Base-by-base conservation (phyloP, 2,329 filamentous ascomycete genomes). In the Cladosporium velox region DNA sequence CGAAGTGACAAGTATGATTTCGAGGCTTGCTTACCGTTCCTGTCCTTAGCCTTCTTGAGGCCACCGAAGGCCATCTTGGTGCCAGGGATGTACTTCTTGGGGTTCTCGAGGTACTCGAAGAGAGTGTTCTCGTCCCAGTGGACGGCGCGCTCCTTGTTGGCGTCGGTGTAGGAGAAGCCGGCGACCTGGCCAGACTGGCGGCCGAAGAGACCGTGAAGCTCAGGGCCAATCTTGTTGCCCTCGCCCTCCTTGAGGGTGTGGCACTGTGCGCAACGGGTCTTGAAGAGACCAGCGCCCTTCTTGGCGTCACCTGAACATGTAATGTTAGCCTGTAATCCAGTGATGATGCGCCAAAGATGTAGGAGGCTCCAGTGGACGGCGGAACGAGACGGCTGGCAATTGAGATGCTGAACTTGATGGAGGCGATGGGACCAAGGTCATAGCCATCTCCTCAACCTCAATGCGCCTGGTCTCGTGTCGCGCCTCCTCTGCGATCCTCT, bases 1-100 rank as follows among this genome's bases (percentile, higher is more conserved):
- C 28, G 18, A 21, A 26, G 15, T 24, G 12, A 32, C 12, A 14
- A 8, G 10, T 32, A 32, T 32, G 30, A 32, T 32, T 7, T 34
- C n/a, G 1, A 12, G 24, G n/a, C 3, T 3, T 58, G 38, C 57
- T 59, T 59, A 59, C 57, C 57, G 57, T 59, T 59, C 32, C 57
- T 35, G 57, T 59, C 95, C 91, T 98, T 98, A 80, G 89, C 88
- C 92, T 99, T 99, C 93, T 99, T 99, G 79, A 99, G 88, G 82
- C 95, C 95, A 85, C 95, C 95, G 81, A 98, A 99, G 77, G 95
- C 95, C 95, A 99, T 99, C 92, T 98, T 99, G 86, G 95, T 99
- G 76, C 95, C 95, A 75, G 95, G 95, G 73, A 99, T 97, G 89
- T 93, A 99, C 88, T 98, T 98, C 91, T 99, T 99, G 85, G 95